These are phyloP conservation scores for Poa annua DNA, from an alignment of 176 grass and related monocot genomes.

Conservation along the genomic window DNA sequence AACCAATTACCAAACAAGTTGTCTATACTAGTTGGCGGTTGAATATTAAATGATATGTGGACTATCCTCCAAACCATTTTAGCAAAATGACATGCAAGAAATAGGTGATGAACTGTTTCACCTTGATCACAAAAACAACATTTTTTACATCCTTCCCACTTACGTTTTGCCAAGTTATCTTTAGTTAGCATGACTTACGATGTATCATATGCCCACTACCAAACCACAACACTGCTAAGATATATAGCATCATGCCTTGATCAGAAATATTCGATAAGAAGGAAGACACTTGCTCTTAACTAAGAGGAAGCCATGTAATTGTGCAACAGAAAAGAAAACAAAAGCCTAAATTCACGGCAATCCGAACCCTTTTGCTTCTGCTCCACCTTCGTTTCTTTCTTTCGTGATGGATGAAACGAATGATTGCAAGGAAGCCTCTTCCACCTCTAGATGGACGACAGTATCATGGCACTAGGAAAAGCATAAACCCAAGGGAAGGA, in stretches of 20 bases:
- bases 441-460: conserved; percentile 49
- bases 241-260: not conserved
- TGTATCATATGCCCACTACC: conserved; percentile 13
- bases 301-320: not conserved
- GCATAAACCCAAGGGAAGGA: conserved; percentile 25
- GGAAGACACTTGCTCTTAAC: too few relatives aligned
- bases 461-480: conserved; percentile 49
- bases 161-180: too few relatives aligned
- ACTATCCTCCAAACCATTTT: too few relatives aligned
- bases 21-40: too few relatives aligned
- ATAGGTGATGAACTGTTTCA: too few relatives aligned
- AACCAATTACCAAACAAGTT: too few relatives aligned
- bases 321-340: not conserved
- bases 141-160: too few relatives aligned
- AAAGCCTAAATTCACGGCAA: conserved; percentile 44
- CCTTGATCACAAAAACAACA: too few relatives aligned
- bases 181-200: too few relatives aligned
- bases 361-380: not conserved
- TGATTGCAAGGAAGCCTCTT: conserved; percentile 52
- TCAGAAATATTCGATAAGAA: not conserved
- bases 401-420: conserved; percentile 32
- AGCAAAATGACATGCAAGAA: too few relatives aligned
- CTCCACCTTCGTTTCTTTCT: not conserved
- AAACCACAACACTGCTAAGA: not conserved
- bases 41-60: too few relatives aligned